These are phyloP conservation scores for Chimonanthus praecox DNA, from an alignment of 164 flowering plant species.

Conservation along the genomic window DNA sequence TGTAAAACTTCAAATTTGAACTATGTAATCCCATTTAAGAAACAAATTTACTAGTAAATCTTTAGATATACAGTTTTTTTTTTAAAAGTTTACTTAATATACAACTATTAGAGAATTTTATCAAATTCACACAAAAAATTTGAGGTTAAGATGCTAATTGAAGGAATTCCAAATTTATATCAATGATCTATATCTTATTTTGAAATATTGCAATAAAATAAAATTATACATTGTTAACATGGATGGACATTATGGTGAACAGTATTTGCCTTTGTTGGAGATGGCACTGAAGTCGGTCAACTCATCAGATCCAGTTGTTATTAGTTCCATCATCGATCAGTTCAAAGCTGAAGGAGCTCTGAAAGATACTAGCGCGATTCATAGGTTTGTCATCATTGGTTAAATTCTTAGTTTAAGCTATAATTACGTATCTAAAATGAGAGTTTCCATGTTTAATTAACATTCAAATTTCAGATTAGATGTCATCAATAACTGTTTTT, in stretches of 20 bases:
- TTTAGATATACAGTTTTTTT: too few species aligned
- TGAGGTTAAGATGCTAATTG: too few species aligned
- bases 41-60: too few species aligned
- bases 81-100: too few species aligned
- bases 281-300: conserved; percentile 38
- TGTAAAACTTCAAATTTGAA: too few species aligned
- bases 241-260: conserved; percentile 6
- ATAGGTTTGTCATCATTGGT: conserved; percentile 27
- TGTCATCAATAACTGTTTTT: conserved; percentile 39
- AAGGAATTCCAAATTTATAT: too few species aligned
- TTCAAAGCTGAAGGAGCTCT: conserved; percentile 43
- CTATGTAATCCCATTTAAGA: too few species aligned
- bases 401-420: conserved; percentile 3
- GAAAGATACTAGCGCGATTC: conserved; percentile 56
- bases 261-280: conserved; percentile 63
- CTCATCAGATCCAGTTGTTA: conserved; percentile 40
- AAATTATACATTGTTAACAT: too few species aligned
- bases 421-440: background rate
- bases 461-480: conserved; percentile 40
- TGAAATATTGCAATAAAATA: too few species aligned
- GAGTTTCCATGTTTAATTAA: background rate
- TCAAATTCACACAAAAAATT: too few species aligned
- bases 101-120: too few species aligned
- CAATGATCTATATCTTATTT: too few species aligned
- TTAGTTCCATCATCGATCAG: conserved; percentile 42